A percentile compares a stretch with the other conserved stretches of the same genome.
phyloP scores from a whole-genome alignment of 139 green algal species.

The Picochlorum sp. region DNA sequence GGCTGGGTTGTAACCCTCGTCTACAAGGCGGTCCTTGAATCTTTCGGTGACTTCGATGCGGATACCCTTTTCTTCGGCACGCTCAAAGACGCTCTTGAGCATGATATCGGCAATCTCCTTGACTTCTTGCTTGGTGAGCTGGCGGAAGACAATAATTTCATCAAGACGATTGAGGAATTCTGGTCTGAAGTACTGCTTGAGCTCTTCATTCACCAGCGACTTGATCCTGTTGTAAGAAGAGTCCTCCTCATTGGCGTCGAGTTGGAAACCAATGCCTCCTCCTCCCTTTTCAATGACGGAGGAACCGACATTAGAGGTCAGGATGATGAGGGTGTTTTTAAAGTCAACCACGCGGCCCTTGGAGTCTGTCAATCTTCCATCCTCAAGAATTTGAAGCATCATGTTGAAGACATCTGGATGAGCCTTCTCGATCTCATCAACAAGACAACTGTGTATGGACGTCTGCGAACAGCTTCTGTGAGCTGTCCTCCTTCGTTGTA shows the following conservation, averaged over 20 bases:
- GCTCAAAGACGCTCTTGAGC: constrained; percentile 86
- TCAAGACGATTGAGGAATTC: constrained; percentile 99
- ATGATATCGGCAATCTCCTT: constrained; percentile 98
- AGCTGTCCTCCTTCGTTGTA: constrained; percentile 99
- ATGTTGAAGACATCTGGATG: constrained; percentile 99
- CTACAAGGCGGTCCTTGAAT: constrained; percentile 81
- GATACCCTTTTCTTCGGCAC: constrained; percentile 92
- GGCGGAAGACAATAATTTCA: constrained; percentile 99
- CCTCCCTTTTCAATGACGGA: constrained; percentile 93
- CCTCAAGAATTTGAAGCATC: constrained; percentile 97
- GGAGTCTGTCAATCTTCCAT: constrained; percentile 82
- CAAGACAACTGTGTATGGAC: constrained; percentile 98
- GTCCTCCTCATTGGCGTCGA: constrained; percentile 42
- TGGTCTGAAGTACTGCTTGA: constrained; percentile 97
- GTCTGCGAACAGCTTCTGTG: constrained; percentile 90
- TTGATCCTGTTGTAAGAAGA: constrained; percentile 85
- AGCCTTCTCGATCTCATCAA: constrained; percentile 99
- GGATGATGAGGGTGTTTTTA: constrained; percentile 99
- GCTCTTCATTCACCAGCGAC: constrained; percentile 94
- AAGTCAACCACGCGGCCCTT: constrained; percentile 97
- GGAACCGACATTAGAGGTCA: constrained; percentile 96
- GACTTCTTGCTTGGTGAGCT: constrained; percentile 97
- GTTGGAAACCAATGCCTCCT: constrained; percentile 74
- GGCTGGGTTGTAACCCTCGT: constrained; percentile 97
- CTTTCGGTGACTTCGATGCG: constrained; percentile 82